phyloP scores from a whole-genome alignment of 176 grass and related monocot genomes.

The Oryza coarctata region DNA sequence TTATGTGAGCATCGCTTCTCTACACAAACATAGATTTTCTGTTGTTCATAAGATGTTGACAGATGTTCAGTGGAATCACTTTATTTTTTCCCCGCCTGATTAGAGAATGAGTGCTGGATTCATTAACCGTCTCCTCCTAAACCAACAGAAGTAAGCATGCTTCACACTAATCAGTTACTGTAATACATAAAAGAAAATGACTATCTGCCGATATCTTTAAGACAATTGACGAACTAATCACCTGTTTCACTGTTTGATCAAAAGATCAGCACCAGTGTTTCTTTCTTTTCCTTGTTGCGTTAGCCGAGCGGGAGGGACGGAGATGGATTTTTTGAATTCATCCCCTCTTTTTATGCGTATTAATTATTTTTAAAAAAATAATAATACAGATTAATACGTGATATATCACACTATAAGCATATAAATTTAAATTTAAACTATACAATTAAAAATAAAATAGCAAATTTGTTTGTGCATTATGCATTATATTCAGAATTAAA shows the following conservation, averaged over 20 bases:
- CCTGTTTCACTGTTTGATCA: neutral
- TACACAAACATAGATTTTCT: slow-evolving; percentile 4
- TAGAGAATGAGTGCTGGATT: slow-evolving; percentile 27
- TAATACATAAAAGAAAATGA: neutral
- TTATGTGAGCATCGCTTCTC: slow-evolving; percentile 36
- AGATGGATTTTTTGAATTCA: too few species aligned
- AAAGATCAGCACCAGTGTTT: neutral
- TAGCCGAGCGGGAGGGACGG: too few species aligned
- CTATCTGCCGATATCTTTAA: neutral
- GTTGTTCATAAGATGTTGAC: slow-evolving; percentile 44
- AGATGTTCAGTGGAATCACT: slow-evolving; percentile 35
- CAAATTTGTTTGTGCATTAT: too few species aligned
- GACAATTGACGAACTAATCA: neutral
- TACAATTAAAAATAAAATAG: too few species aligned
- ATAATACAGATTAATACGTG: too few species aligned
- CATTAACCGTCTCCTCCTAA: slow-evolving; percentile 10
- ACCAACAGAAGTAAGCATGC: slow-evolving; percentile 28
- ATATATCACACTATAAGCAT: too few species aligned
- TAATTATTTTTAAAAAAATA: too few species aligned
- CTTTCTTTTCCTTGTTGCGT: too few species aligned
- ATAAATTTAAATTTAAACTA: too few species aligned
- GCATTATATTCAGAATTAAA: too few species aligned
- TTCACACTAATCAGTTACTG: neutral
- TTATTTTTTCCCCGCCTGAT: slow-evolving; percentile 15
- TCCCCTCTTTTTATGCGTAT: too few species aligned